These are phyloP conservation scores for Lentinula boryana DNA, from an alignment of 768 basidiomycete genomes.

Conservation along the genomic window DNA sequence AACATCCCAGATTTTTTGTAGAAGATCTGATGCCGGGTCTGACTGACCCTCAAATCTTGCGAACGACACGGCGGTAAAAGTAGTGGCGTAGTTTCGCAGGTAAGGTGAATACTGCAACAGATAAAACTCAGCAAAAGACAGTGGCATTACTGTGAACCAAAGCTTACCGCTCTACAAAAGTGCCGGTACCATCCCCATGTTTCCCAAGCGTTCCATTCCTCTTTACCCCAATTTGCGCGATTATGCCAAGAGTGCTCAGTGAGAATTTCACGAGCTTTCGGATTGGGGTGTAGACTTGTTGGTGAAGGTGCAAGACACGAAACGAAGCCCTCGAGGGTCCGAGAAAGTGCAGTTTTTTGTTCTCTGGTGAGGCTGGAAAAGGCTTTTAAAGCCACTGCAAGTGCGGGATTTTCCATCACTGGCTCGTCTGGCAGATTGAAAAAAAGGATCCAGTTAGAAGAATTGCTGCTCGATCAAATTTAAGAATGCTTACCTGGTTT, in stretches of 20 bases:
- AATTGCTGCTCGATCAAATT: neutral
- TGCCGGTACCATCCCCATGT: slow-evolving; percentile 91
- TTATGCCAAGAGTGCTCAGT: slow-evolving; percentile 65
- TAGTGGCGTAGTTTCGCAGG: slow-evolving; percentile 66
- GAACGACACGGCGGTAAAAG: slow-evolving; percentile 65
- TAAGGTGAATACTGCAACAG: slow-evolving; percentile 68
- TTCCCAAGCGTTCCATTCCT: slow-evolving; percentile 82
- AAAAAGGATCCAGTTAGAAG: slow-evolving; percentile 7
- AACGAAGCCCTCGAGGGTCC: slow-evolving; percentile 75
- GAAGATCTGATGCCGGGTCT: slow-evolving; percentile 50
- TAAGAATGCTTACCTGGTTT: slow-evolving; percentile 34
- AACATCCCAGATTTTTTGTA: slow-evolving; percentile 68
- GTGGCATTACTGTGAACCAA: neutral
- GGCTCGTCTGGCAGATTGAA: slow-evolving; percentile 30
- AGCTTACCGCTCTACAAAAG: slow-evolving; percentile 73
- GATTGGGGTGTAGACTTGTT: slow-evolving; percentile 39
- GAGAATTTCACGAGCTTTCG: slow-evolving; percentile 50
- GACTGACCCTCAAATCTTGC: slow-evolving; percentile 51
- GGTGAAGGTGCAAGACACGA: slow-evolving; percentile 45
- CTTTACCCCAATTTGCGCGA: slow-evolving; percentile 61
- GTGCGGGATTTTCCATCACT: slow-evolving; percentile 54
- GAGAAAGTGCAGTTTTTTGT: slow-evolving; percentile 66
- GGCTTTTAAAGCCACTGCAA: slow-evolving; percentile 71
- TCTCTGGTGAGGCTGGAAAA: slow-evolving; percentile 69
- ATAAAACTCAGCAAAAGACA: neutral